Base-by-base conservation (phyloP, 2,329 filamentous ascomycete species). In the Talaromyces verruculosus region DNA sequence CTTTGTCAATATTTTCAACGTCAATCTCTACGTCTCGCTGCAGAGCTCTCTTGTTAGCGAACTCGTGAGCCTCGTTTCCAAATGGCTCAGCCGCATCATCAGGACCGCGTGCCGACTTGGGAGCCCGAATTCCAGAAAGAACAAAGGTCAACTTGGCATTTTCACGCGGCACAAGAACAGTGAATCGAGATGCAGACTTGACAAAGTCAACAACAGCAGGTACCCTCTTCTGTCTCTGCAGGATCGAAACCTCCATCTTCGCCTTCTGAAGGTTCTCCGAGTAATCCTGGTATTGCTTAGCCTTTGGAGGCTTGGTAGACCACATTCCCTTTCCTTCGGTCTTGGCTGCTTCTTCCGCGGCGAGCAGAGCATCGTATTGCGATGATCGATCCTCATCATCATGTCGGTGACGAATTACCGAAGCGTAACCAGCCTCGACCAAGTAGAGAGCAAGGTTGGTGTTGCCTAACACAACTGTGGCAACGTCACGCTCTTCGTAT, bases 1-100 rank as follows among this genome's bases (percentile, higher is more conserved):
- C 89, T 84, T 97, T 98, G 84, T 99, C 95, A 71, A 92, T 91
- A 73, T 93, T 93, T 77, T 97, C 89, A 22, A 99, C 90, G 72
- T 99, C 93, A 66, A 99, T 91, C 79, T 98, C 94, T 59, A 95
- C 93, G 78, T 99, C 95, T 64, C 95, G 89, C 82, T 99, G 95
- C 83, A 93, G 91, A 81, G 91, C 93, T 66, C 93, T 88, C 73
- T 88, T 89, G 79, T 92, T 93, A 59, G 94, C 93, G 71, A 98
- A 89, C 61, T 99, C 94, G 68, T 96, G 87, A 2, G 94, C 94
- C 81, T 99, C 95, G 77, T 96, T 91, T 28, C 95, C 95, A 71
- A 96, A 98, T 0, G 95, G 93, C 81, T 99, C 95, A 37, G 91
- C 91, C 71, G 91, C 86, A 70, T 96, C 95, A 68, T 87, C 88